phyloP scores from a whole-genome alignment of 495 filamentous ascomycete species.

The Penicillium antarcticum region DNA sequence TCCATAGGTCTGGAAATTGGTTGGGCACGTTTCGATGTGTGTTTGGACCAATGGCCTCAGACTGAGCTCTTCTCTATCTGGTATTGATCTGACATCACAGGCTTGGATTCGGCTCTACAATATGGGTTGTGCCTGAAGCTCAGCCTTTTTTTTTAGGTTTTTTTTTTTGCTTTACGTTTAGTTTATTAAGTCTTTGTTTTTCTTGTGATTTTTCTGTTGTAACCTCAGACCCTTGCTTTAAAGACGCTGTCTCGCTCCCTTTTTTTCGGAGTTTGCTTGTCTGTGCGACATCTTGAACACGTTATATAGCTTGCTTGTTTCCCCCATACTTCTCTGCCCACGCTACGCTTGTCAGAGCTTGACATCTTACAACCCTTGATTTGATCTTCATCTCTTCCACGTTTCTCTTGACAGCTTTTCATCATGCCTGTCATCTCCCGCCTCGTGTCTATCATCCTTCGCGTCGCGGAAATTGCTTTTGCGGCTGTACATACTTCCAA shows the following conservation, averaged over 20 bases:
- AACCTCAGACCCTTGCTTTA: constrained; percentile 23
- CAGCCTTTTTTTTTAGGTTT: background rate
- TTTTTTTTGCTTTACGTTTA: background rate
- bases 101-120: background rate
- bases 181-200: constrained; percentile 1
- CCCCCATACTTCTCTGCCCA: background rate
- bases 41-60: background rate
- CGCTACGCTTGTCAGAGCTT: background rate
- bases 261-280: constrained; percentile 11
- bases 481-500: constrained; percentile 30
- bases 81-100: background rate
- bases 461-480: constrained; percentile 41
- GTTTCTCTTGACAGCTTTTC: background rate
- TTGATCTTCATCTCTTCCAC: background rate
- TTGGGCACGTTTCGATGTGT: background rate
- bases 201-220: background rate
- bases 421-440: constrained; percentile 51
- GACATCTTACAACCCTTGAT: background rate
- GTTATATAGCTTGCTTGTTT: constrained; percentile 17
- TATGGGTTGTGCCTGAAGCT: background rate
- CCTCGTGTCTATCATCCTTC: constrained; percentile 47
- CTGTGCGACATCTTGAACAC: constrained; percentile 8
- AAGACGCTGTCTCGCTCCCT: constrained; percentile 5
- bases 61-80: background rate
- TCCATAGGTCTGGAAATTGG: background rate